Evolutionary conservation across 2,329 filamentous ascomycete genomes (phyloP), one percentile per base, ranked within the genome.

Genomic region (Colletotrichum falcatum): DNA sequence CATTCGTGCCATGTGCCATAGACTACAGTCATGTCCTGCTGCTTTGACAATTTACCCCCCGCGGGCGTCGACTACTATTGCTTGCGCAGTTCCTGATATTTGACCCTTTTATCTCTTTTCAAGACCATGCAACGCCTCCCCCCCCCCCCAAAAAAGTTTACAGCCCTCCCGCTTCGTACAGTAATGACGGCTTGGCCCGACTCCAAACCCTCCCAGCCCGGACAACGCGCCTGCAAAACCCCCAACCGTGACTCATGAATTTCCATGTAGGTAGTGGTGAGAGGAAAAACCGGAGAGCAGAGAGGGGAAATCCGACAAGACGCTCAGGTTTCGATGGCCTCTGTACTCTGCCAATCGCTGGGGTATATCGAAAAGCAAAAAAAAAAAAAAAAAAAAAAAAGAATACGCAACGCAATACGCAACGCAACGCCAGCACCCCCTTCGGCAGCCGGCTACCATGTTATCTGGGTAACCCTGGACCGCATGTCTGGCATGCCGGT

Each of bases 401-500:
- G 12, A 20, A 62, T 18, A 61, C 14, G 20, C 23, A 54, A 65
- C 16, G 23, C 23, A 7, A 23, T 18, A 61, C 14, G 20, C 23
- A 54, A 65, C 16, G 23, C 23, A 7, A 23, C n/a, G 26, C 28
- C 23, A 33, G 7, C 3, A 37, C 11, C 8, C 30, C 39, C 30
- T 23, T 20, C 6, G 33, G 37, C 33, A 14, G 16, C 28, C 18
- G 35, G 30, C 60, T 69, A 88, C 88, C 87, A 89, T 12, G 65
- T 75, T 53, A 89, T 83, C 49, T 76, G 78, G 18, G 83, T 86
- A 49, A 79, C 77, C n/a, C 81, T 81, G 6, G 82, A 84, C 72
- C 86, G 85, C 39, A 81, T 73, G 73, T 89, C 87, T 1, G 78
- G 79, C 64, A 81, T 78, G 0, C 83, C 86, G 1, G 83, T 81